These are phyloP conservation scores for Oropetium thomaeum DNA, from an alignment of 176 grass and related monocot species.

Conservation along the genomic window DNA sequence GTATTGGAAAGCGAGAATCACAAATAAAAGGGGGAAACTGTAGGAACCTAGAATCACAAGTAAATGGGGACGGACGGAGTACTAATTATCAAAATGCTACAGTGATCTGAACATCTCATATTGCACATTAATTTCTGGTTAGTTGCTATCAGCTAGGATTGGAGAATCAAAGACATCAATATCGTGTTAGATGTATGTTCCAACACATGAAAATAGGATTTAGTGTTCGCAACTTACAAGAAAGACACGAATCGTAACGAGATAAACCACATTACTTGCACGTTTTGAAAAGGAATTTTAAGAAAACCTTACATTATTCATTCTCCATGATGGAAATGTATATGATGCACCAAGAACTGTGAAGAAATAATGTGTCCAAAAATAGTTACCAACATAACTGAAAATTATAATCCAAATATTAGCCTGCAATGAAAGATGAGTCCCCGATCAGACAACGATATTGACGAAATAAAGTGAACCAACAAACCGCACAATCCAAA, in stretches of 20 bases:
- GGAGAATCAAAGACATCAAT: not conserved
- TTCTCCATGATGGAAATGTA: slow-evolving; percentile 97
- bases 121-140: not conserved
- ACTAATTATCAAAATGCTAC: not conserved
- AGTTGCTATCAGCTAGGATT: not conserved
- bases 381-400: slow-evolving; percentile 99
- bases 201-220: not conserved
- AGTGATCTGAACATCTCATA: not conserved
- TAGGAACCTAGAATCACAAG: no score
- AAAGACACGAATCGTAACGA: not conserved
- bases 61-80: no score
- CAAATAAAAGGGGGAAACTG: no score
- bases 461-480: not conserved
- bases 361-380: slow-evolving; percentile 99
- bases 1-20: no score
- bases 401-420: slow-evolving; percentile 98
- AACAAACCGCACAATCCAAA: not conserved
- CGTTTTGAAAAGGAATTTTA: not conserved
- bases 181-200: not conserved
- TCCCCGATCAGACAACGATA: slow-evolving; percentile 13
- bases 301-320: slow-evolving; percentile 86
- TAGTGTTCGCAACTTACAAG: not conserved
- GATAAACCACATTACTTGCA: not conserved
- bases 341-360: slow-evolving; percentile 91
- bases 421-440: slow-evolving; percentile 60